phyloP scores from a whole-genome alignment of 345 rosid genomes.

The Psidium friedrichsthalianum region DNA sequence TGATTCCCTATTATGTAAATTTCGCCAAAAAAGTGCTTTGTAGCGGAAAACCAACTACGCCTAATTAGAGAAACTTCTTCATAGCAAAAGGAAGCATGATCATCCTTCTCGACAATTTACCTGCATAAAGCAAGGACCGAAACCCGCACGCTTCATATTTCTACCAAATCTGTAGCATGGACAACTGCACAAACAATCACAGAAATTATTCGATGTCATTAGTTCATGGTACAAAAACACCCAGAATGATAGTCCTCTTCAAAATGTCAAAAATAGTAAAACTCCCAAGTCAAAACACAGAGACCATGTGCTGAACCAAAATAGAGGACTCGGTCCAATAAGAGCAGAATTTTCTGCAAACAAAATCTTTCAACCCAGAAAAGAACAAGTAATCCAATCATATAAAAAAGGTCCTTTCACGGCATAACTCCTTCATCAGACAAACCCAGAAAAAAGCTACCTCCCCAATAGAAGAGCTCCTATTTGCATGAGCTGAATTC shows the following conservation, averaged over 20 bases:
- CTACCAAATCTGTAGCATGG: conserved; percentile 77
- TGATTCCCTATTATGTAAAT: not conserved
- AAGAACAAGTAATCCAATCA: not conserved
- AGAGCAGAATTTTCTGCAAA: not conserved
- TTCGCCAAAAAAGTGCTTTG: not conserved
- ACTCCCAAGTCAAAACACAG: not conserved
- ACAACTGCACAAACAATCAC: not conserved
- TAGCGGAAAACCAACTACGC: not conserved
- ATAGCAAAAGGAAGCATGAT: not conserved
- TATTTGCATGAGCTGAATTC: not conserved
- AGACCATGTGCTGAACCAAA: not conserved
- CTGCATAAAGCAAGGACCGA: conserved; percentile 39
- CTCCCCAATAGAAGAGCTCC: not conserved
- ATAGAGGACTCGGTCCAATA: not conserved
- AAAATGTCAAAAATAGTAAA: not conserved
- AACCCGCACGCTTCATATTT: conserved; percentile 80
- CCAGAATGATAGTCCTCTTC: not conserved
- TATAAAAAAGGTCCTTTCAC: not conserved
- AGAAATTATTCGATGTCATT: not conserved
- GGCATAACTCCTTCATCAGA: not conserved
- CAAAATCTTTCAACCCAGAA: not conserved
- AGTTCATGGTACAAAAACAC: not conserved
- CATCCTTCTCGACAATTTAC: not conserved
- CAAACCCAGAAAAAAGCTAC: not conserved
- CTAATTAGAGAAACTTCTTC: not conserved